Evolutionary conservation across 495 filamentous ascomycete genomes (phyloP), one percentile per base, ranked within the genome.

Genomic region (Hyaloscypha variabilis): DNA sequence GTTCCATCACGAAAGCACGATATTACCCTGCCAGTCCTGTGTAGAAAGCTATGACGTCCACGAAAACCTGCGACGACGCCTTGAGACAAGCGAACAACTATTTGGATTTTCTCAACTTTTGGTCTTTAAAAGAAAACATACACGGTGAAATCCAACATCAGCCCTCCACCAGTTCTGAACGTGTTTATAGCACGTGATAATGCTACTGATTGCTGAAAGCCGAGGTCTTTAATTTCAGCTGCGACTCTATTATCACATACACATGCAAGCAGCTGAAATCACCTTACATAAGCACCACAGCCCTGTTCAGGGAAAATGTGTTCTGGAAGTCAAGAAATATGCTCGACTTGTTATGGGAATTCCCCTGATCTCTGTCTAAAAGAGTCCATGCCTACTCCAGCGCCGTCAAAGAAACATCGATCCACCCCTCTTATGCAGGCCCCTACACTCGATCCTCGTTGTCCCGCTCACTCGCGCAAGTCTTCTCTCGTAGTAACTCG

Each of bases 381-480:
- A 26, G 42, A 62, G 26, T 6, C 59, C 36, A 26, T 24, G 25
- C 59, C 21, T 25, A 34, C 5, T 54, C 59, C 42, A 62, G 59
- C 59, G 59, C 59, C 59, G n/a, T 52, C 36, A 62, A 29, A 21
- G 23, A 51, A 62, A n/a, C n/a, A 60, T 5, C 19, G 10, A 52
- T 29, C 59, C 11, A 5, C 30, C 51, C 17, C 31, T 13, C 6
- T 6, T 46, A 54, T 54, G 51, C 51, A 54, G 51, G 5, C 51
- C 51, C 8, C 26, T 34, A 17, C 17, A n/a, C 39, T 17, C 39
- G 19, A 17, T 17, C 19, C 4, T 17, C 39, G 4, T 46, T 17
- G 11, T 17, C 39, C 17, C 13, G 17, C 17, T 46, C 39, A 19
- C 4, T 46, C 19, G 4, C 19, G 11, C 39, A 46, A 17, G 10